Conservation (phyloP, 768 basidiomycete genomes). For the Leccinellum rugosiceps region DNA sequence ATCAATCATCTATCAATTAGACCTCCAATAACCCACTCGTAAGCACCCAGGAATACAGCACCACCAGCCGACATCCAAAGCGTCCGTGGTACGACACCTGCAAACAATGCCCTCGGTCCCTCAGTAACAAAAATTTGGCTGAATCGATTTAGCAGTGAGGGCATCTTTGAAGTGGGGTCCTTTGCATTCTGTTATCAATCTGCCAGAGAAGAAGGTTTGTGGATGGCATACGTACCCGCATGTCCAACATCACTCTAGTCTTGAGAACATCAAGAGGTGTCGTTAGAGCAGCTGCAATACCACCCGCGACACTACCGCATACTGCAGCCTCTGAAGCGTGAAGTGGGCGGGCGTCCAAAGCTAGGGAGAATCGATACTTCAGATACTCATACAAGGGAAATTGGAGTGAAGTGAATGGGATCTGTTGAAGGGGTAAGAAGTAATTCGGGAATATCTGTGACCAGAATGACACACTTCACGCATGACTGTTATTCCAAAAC, state of each 20-base stretch:
- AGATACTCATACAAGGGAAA: conserved; percentile 93
- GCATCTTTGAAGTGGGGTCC: conserved; percentile 48
- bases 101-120: conserved; percentile 73
- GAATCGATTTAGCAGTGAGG: conserved; percentile 57
- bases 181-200: conserved; percentile 22
- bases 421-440: conserved; percentile 44
- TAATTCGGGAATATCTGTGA: neutral
- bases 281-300: conserved; percentile 82
- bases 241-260: conserved; percentile 94
- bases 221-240: conserved; percentile 52
- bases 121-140: conserved; percentile 66
- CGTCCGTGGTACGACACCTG: conserved; percentile 87
- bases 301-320: conserved; percentile 91
- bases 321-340: conserved; percentile 75
- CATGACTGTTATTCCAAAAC: conserved; percentile 77
- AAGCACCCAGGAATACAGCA: conserved; percentile 95
- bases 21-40: conserved; percentile 72
- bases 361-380: conserved; percentile 61
- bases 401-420: conserved; percentile 94
- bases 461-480: conserved; percentile 45
- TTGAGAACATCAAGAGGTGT: conserved; percentile 97
- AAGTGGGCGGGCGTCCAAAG: conserved; percentile 52
- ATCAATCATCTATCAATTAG: conserved; percentile 34
- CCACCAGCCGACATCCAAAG: conserved; percentile 97
- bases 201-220: neutral